Evolutionary conservation across 495 filamentous ascomycete species (phyloP).

Genomic region (Penicillium herquei): DNA sequence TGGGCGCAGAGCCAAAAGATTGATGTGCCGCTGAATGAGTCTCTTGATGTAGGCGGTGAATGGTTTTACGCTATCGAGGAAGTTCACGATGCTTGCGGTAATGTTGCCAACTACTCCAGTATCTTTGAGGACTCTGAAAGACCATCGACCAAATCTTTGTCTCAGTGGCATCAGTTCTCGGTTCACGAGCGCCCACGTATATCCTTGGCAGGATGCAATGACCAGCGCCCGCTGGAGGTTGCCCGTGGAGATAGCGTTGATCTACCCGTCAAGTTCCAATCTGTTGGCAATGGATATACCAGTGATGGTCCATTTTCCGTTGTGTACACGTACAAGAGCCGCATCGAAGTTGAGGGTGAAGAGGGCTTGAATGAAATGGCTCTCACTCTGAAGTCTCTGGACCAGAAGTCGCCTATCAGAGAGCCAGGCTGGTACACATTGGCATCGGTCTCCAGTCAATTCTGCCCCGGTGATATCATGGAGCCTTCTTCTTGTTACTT

Average conservation of each 20-base stretch:
- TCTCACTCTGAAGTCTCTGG: slow-evolving; percentile 34
- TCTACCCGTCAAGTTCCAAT: slow-evolving; percentile 71
- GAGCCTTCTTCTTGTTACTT: slow-evolving; percentile 90
- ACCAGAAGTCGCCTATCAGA: slow-evolving; percentile 53
- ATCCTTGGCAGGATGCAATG: slow-evolving; percentile 70
- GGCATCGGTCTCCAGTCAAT: slow-evolving; percentile 70
- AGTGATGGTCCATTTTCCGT: slow-evolving; percentile 44
- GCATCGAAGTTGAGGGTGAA: slow-evolving; percentile 43
- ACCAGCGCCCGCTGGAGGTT: slow-evolving; percentile 75
- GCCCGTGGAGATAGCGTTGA: slow-evolving; percentile 66
- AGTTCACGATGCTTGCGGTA: slow-evolving; percentile 86
- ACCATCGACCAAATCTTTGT: slow-evolving; percentile 48
- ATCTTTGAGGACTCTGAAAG: slow-evolving; percentile 57
- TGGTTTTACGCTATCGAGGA: slow-evolving; percentile 92
- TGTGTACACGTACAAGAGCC: slow-evolving; percentile 58
- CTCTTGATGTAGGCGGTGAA: slow-evolving; percentile 67
- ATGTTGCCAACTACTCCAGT: slow-evolving; percentile 75
- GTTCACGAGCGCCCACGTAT: slow-evolving; percentile 84
- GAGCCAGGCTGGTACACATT: slow-evolving; percentile 84
- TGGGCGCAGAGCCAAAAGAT: slow-evolving; percentile 80
- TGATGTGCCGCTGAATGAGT: slow-evolving; percentile 81
- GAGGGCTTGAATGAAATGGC: slow-evolving; percentile 59
- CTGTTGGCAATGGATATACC: slow-evolving; percentile 52
- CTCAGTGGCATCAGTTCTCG: slow-evolving; percentile 76
- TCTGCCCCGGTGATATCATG: slow-evolving; percentile 81